These are phyloP conservation scores for Lineolata rhizophorae DNA, from an alignment of 495 filamentous ascomycete species.

Conservation along the genomic window DNA sequence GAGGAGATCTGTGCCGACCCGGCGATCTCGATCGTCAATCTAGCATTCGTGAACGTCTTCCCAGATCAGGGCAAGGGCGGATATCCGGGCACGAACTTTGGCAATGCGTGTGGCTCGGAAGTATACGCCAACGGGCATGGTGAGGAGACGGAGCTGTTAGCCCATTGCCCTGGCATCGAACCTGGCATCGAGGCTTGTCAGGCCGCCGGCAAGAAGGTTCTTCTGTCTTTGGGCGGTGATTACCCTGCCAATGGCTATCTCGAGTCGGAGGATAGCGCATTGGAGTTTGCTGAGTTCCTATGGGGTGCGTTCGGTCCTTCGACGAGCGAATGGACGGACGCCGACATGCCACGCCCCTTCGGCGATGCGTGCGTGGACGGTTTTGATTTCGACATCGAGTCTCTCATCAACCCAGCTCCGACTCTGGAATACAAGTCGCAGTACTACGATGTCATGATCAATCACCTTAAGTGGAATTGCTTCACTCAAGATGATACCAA, in stretches of 20 bases:
- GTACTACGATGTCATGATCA: constrained; percentile 16
- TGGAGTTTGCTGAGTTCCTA: constrained; percentile 33
- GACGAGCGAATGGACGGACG: constrained; percentile 17
- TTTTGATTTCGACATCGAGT: constrained; percentile 22
- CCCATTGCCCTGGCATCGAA: constrained; percentile 17
- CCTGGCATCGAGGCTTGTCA: constrained; percentile 17
- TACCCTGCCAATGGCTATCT: constrained; percentile 17
- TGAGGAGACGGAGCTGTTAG: constrained; percentile 9
- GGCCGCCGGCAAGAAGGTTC: constrained; percentile 17
- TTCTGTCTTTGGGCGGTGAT: constrained; percentile 18
- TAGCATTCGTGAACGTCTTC: constrained; percentile 44
- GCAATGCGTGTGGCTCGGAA: constrained; percentile 34
- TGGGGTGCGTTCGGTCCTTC: constrained; percentile 42
- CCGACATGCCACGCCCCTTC: constrained; percentile 16
- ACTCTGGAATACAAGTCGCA: constrained; percentile 7
- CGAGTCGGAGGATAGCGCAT: constrained; percentile 14
- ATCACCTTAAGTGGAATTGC: constrained; percentile 9
- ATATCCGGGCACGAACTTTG: constrained; percentile 40
- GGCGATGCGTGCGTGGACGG: constrained; percentile 18
- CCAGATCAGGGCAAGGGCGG: constrained; percentile 30
- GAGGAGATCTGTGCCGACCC: constrained; percentile 33
- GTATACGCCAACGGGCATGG: constrained; percentile 14
- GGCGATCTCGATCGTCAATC: constrained; percentile 40
- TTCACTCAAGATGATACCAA: constrained; percentile 7
- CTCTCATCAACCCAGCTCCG: constrained; percentile 8